Evolutionary conservation across 345 rosid genomes (phyloP).

Genomic region (Gossypium anomalum): DNA sequence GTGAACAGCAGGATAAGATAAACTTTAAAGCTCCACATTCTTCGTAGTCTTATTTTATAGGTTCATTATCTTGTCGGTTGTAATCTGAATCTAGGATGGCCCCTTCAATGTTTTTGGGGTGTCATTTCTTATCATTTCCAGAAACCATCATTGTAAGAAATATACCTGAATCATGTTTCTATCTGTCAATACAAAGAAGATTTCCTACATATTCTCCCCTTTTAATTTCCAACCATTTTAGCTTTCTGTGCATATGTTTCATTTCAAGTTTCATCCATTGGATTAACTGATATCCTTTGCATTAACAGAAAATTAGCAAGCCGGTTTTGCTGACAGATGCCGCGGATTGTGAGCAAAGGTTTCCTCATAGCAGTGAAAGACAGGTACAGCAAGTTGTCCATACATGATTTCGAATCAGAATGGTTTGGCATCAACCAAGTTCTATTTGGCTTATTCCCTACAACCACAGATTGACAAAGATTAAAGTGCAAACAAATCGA

Average conservation of each 20-base stretch:
- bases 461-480: not conserved
- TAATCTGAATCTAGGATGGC: not conserved
- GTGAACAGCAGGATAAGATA: not conserved
- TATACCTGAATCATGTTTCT: too few relatives aligned
- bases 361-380: slow-evolving; percentile 15
- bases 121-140: too few relatives aligned
- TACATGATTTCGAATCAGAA: slow-evolving; percentile 22
- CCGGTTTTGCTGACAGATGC: slow-evolving; percentile 9
- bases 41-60: not conserved
- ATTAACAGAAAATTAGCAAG: slow-evolving; percentile 27
- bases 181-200: not conserved
- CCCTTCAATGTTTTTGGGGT: too few relatives aligned
- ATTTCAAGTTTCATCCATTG: not conserved
- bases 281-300: not conserved
- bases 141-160: too few relatives aligned
- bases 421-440: not conserved
- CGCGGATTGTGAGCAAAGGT: slow-evolving; percentile 23
- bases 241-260: not conserved
- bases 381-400: slow-evolving; percentile 17
- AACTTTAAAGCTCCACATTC: not conserved
- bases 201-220: not conserved
- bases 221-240: too few relatives aligned
- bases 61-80: not conserved
- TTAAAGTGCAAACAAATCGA: not conserved
- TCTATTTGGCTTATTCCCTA: not conserved